Percentiles rank a stretch among this genome's conserved stretches.
phyloP scores from a whole-genome alignment of 1,284 basidiomycete genomes.

The Ustanciosporium gigantosporum region DNA sequence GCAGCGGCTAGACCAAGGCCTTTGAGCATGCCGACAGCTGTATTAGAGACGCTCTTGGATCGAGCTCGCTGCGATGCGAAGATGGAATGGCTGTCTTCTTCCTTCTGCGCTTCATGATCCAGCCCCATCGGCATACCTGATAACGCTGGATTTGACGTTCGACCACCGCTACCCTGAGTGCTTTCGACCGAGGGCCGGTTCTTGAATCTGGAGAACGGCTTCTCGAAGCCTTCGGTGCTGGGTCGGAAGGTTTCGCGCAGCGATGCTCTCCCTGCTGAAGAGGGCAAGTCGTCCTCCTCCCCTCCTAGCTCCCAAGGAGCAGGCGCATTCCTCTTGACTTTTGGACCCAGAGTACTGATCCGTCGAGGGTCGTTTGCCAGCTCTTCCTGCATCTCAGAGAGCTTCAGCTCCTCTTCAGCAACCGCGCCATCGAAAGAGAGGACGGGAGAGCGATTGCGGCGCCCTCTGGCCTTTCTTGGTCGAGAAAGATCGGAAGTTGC shows the following conservation, averaged over 20 bases:
- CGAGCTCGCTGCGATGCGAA: constrained; percentile 37
- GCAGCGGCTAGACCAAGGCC: constrained; percentile 46
- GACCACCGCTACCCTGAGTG: neutral
- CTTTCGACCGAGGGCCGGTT: constrained; percentile 28
- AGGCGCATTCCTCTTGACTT: constrained; percentile 51
- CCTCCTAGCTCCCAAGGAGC: constrained; percentile 52
- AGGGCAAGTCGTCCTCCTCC: constrained; percentile 12
- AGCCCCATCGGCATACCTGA: constrained; percentile 3
- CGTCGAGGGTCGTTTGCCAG: constrained; percentile 20
- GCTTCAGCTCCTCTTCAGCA: constrained; percentile 43
- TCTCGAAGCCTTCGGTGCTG: constrained; percentile 23
- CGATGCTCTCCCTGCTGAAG: constrained; percentile 15
- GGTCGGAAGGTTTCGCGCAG: constrained; percentile 24
- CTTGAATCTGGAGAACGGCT: constrained; percentile 30
- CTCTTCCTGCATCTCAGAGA: constrained; percentile 15
- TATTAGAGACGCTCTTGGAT: constrained; percentile 47
- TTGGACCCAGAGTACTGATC: constrained; percentile 46
- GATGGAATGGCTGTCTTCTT: constrained; percentile 13
- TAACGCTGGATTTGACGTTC: constrained; percentile 13
- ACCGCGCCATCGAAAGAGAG: constrained; percentile 44
- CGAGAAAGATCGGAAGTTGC: constrained; percentile 6
- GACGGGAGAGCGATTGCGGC: constrained; percentile 42
- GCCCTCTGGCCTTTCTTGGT: constrained; percentile 11
- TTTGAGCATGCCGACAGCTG: constrained; percentile 49
- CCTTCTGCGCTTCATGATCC: constrained; percentile 24